Evolutionary conservation across 2,329 filamentous ascomycete species (phyloP), one percentile per base, ranked within the genome.

Genomic region (Taxawa tesnikishii): DNA sequence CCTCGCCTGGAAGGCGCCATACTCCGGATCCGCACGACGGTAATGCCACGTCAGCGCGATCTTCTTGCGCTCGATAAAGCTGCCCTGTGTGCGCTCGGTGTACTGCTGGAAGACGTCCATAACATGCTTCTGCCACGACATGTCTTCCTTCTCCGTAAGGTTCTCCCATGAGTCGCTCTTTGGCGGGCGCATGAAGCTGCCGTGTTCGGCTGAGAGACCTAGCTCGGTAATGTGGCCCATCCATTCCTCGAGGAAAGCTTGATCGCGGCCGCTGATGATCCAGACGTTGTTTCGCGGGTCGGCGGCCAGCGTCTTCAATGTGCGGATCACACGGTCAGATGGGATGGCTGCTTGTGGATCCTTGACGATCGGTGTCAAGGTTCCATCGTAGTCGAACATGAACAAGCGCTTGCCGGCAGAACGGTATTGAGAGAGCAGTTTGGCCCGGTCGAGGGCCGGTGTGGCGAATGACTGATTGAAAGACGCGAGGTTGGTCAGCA

Each of bases 301-400:
- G 0, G 79, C 68, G 0, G 87, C 81, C 26, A 98, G 67, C 8
- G 72, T 70, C 53, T 80, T 83, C 37, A 98, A 67, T 1, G 80
- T 87, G 17, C 77, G 73, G 29, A 93, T 77, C 14, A 94, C 73
- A 14, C 78, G 75, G 45, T 85, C 79, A 1, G 87, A 88, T 0
- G 90, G 90, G 24, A 94, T 77, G 3, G 90, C 90, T 4, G 84
- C 78, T 43, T 80, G 78, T 2, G 90, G 90, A 49, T 96, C 85
- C 45, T 81, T 79, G 34, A 96, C 90, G 46, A 98, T 96, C 0
- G 87, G 83, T 3, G 90, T 96, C 33, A 98, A 70, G 1, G 90
- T 98, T 29, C 90, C 90, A 53, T 98, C 90, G 49, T 98, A 98
- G 60, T 98, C 90, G 52, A 96, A 94, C 83, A 98, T 88, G 64